Base-by-base conservation (phyloP, 2,329 filamentous ascomycete genomes). In the Diaporthe longicolla region DNA sequence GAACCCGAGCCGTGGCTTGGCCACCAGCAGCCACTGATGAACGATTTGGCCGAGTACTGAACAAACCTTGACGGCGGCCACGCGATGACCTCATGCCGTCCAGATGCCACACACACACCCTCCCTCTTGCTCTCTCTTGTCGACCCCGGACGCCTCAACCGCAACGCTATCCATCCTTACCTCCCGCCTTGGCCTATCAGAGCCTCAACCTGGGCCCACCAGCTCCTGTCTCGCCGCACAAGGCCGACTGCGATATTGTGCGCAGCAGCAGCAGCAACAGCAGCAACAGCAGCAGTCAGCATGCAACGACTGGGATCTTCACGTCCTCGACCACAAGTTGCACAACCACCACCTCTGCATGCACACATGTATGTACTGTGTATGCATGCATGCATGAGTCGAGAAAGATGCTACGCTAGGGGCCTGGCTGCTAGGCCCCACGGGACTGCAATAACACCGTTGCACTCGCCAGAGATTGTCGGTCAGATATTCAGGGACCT, bases 1-100 rank as follows among this genome's bases (percentile, higher is more conserved):
- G 74, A 75, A 75, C 32, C 73, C 71, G 73, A 32, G 63, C 37
- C 40, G 35, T 35, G 48, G 37, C 73, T 66, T 75, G 73, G 73
- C 71, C 19, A 13, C 37, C 37, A 40, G 29, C 29, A 32, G 29
- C 52, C 19, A 43, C 29, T 32, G 29, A 32, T 17, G 48, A 59
- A 35, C 24, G 57, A 24, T 74, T 71, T 71, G 48, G 69, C 68
- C 68, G 68, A 72, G 21, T n/a, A n/a, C n/a, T 4, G n/a, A 32
- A 19, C 70, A 52, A 54, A 40, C 65, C 29, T 52, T 55, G 65
- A 65, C 35, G 61, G 55, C 32, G 29, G 21, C 72, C 66, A 70
- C 61, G 48, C 48, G 48, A 70, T 73, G 70, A 73, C 63, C 63
- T 73, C 73, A 74, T 71, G 21, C 63, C 45, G 63, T 52, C 21